Evolutionary conservation across 345 rosid species (phyloP), one percentile per base, ranked within the genome.

Genomic region (Hibiscus mutabilis): DNA sequence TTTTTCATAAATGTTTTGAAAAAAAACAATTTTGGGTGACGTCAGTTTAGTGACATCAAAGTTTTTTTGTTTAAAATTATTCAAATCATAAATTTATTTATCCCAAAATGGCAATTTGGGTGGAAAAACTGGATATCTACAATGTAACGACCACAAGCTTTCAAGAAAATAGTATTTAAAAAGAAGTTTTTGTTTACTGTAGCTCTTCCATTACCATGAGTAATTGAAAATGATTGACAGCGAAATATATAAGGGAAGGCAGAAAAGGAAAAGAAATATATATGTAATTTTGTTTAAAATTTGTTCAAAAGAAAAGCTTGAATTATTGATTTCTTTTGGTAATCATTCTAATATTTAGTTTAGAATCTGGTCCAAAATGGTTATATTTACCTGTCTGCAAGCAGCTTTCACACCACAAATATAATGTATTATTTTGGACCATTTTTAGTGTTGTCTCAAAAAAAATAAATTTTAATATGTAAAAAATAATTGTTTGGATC

Each of bases 311-410:
- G 40, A 35, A 35, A 35, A 35, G 40, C 40, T 35, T 35, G 9
- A 35, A 35, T 33, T 24, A 9, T 40, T 40, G 44, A 40, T 8
- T 40, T 8, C 44, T n/a, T n/a, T n/a, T n/a, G n/a, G n/a, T n/a
- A n/a, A n/a, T n/a, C n/a, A n/a, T n/a, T n/a, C n/a, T n/a, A n/a
- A n/a, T n/a, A n/a, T n/a, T n/a, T n/a, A n/a, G n/a, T n/a, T n/a
- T n/a, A n/a, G 65, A 60, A 60, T 60, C 65, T 29, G 65, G 65
- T 60, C 42, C 65, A 59, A 59, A 66, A 49, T 59, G 69, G 66
- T 66, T 78, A 58, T 70, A 75, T n/a, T n/a, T 65, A 13, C 51
- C 51, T 73, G 71, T 69, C 68, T 64, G 58, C 21, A 24, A 62
- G 60, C 16, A 33, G 74, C 31, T 44, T 37, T 22, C 53, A 44